Percentiles rank a stretch among this genome's conserved stretches.
phyloP scores from a whole-genome alignment of 805 yeast genomes.

The Pichia exigua region DNA sequence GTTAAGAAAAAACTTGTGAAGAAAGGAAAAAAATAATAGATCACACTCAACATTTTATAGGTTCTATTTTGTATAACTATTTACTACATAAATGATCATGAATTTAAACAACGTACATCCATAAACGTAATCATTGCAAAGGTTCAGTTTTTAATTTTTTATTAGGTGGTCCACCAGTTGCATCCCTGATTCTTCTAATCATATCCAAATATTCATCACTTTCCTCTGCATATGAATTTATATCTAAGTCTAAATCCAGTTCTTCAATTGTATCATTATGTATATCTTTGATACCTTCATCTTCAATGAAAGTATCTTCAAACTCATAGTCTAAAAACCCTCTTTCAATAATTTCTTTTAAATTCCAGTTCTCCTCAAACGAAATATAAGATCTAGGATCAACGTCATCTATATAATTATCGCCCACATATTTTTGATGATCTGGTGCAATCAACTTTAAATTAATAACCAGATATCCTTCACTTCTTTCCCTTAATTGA shows the following conservation, averaged over 20 bases:
- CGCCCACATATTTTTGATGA: constrained; percentile 1
- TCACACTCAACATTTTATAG: not conserved
- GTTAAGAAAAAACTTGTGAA: constrained; percentile 69
- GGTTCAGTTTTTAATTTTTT: not conserved
- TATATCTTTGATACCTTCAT: constrained; percentile 1
- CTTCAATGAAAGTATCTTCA: not conserved
- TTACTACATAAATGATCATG: not conserved
- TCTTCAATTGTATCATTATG: not conserved
- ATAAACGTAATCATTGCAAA: not conserved
- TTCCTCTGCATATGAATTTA: not conserved
- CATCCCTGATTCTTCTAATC: not conserved
- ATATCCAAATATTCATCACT: not conserved
- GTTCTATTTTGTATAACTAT: not conserved
- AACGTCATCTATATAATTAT: not conserved
- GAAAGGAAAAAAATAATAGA: constrained; percentile 26
- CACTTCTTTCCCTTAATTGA: constrained; percentile 4
- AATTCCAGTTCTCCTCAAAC: not conserved
- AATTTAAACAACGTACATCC: no score
- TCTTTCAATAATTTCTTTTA: constrained; percentile 3
- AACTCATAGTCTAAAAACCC: constrained; percentile 3
- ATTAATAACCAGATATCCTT: constrained; percentile 4
- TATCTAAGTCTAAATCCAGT: not conserved
- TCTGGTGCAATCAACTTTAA: constrained; percentile 4
- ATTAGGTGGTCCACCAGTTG: not conserved
- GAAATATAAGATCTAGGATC: constrained; percentile 1